Percentiles rank a stretch among this genome's conserved stretches.
phyloP scores from a whole-genome alignment of 805 yeast genomes.

The Starmerella davenportii region DNA sequence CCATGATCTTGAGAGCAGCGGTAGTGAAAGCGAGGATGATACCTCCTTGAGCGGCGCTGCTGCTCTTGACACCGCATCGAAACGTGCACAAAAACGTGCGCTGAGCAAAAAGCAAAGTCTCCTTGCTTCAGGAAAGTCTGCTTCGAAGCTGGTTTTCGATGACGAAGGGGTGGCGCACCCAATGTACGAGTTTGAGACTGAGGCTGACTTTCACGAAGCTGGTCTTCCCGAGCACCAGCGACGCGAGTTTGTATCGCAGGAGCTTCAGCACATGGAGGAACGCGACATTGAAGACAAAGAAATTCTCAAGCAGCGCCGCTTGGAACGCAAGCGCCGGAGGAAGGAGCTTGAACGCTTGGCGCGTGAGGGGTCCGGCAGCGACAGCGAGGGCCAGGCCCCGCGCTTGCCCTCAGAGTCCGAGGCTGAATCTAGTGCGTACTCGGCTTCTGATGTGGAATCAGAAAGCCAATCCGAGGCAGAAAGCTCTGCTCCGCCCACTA shows the following conservation, averaged over 20 bases:
- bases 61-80: slow-evolving; percentile 42
- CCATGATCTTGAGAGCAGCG: slow-evolving; percentile 33
- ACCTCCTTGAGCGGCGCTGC: slow-evolving; percentile 28
- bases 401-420: slow-evolving; percentile 9
- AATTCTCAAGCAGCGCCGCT: slow-evolving; percentile 55
- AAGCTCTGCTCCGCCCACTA: background rate
- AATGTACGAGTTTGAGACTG: slow-evolving; percentile 76
- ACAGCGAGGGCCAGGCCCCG: slow-evolving; percentile 16
- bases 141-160: slow-evolving; percentile 71
- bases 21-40: background rate
- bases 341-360: slow-evolving; percentile 58
- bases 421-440: background rate
- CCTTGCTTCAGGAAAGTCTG: slow-evolving; percentile 42
- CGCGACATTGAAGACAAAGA: slow-evolving; percentile 67
- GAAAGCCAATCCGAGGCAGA: slow-evolving; percentile 21
- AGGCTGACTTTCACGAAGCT: slow-evolving; percentile 57
- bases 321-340: slow-evolving; percentile 76
- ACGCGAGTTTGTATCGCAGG: slow-evolving; percentile 45
- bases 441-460: slow-evolving; percentile 17
- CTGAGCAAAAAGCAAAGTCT: slow-evolving; percentile 52
- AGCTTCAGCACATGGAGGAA: slow-evolving; percentile 45
- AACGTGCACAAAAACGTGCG: slow-evolving; percentile 69
- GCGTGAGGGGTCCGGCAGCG: slow-evolving; percentile 21
- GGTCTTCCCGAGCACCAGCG: slow-evolving; percentile 58
- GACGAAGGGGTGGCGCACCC: slow-evolving; percentile 91